phyloP scores from a whole-genome alignment of 208 protist genomes.

The Blechomonas ayalai region DNA sequence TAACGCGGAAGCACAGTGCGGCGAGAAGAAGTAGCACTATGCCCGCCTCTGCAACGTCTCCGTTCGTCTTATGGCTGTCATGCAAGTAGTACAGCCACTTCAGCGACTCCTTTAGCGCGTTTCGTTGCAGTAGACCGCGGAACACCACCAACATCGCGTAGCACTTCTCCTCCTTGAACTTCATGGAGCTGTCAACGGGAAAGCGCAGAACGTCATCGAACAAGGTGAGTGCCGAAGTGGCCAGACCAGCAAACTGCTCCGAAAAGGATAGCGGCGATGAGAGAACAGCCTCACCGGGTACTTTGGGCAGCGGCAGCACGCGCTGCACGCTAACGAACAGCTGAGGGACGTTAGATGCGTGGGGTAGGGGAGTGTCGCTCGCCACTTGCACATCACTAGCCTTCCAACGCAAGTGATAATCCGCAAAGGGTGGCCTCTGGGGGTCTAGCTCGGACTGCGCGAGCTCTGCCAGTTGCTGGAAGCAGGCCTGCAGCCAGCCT shows the following conservation, averaged over 20 bases:
- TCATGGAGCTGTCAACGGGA: slow-evolving; percentile 68
- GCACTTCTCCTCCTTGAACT: slow-evolving; percentile 70
- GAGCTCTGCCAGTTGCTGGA: slow-evolving; percentile 61
- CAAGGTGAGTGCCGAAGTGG: slow-evolving; percentile 56
- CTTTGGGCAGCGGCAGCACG: slow-evolving; percentile 29
- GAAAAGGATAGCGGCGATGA: slow-evolving; percentile 24
- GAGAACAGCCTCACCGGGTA: neutral
- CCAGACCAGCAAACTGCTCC: slow-evolving; percentile 65
- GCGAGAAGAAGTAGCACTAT: slow-evolving; percentile 84
- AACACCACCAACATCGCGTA: slow-evolving; percentile 81
- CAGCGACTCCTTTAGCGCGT: slow-evolving; percentile 66
- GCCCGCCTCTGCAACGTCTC: slow-evolving; percentile 68
- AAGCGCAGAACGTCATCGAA: slow-evolving; percentile 79
- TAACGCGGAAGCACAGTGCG: slow-evolving; percentile 79
- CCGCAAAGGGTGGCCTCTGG: no score
- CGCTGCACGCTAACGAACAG: slow-evolving; percentile 54
- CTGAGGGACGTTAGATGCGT: slow-evolving; percentile 30
- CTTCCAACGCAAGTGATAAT: no score
- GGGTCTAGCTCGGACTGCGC: slow-evolving; percentile 59
- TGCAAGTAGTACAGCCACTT: slow-evolving; percentile 84
- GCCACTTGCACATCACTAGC: no score
- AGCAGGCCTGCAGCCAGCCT: slow-evolving; percentile 75
- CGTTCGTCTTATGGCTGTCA: slow-evolving; percentile 67
- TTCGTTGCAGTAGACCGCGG: slow-evolving; percentile 71
- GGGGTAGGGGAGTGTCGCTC: no score